phyloP scores from a whole-genome alignment of 2,329 filamentous ascomycete species.

The Microcyclospora pomicola region DNA sequence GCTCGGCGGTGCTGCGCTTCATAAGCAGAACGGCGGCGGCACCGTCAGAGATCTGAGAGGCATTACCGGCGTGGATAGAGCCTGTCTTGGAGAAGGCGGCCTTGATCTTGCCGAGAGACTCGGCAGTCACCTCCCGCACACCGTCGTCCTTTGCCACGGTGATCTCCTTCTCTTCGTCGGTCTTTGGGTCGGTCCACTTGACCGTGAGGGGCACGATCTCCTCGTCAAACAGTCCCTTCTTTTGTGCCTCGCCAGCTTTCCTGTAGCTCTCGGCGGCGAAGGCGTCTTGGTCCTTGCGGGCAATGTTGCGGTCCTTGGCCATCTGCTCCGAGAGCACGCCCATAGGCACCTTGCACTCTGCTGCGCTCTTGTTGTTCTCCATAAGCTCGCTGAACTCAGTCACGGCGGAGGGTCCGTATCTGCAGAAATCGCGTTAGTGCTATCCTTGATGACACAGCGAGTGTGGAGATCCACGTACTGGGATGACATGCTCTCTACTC shows the following conservation, averaged over 20 bases:
- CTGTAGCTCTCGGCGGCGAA: slow-evolving; percentile 90
- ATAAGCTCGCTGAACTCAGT: slow-evolving; percentile 85
- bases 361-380: slow-evolving; percentile 64
- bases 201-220: slow-evolving; percentile 82
- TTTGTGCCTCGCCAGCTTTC: slow-evolving; percentile 75
- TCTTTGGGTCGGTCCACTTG: slow-evolving; percentile 82
- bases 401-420: slow-evolving; percentile 76
- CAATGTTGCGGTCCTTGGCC: slow-evolving; percentile 70
- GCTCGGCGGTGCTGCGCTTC: slow-evolving; percentile 82
- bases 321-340: slow-evolving; percentile 85
- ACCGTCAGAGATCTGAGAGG: slow-evolving; percentile 88
- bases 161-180: slow-evolving; percentile 69
- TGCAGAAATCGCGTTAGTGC: no score
- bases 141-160: slow-evolving; percentile 80
- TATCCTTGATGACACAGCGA: no score
- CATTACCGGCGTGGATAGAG: slow-evolving; percentile 90
- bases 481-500: slow-evolving; percentile 89
- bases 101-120: slow-evolving; percentile 81
- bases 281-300: slow-evolving; percentile 65
- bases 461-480: slow-evolving; percentile 29
- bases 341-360: slow-evolving; percentile 98
- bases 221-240: slow-evolving; percentile 77
- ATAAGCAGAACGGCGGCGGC: slow-evolving; percentile 91
- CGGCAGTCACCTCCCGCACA: slow-evolving; percentile 68
- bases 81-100: slow-evolving; percentile 85